Conservation (phyloP, 2,329 filamentous ascomycete genomes). For the Colletotrichum filicis region DNA sequence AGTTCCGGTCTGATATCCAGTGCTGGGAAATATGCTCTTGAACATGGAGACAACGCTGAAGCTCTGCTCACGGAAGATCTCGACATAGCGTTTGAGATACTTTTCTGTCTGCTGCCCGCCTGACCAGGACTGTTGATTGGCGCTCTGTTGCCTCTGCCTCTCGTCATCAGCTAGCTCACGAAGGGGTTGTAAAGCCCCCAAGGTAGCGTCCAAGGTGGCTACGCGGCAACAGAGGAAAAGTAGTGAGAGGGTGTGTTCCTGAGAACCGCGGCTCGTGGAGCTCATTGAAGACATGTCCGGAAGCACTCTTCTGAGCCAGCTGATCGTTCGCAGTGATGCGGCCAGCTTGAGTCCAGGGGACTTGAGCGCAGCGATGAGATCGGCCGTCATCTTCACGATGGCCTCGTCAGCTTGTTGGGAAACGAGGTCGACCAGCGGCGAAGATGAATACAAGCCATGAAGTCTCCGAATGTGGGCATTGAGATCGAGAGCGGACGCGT, state of each 20-base stretch:
- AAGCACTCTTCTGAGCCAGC: constrained; percentile 88
- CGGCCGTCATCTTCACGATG: constrained; percentile 88
- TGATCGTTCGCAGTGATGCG: constrained; percentile 88
- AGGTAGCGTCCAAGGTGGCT: constrained; percentile 80
- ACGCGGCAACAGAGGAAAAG: constrained; percentile 90
- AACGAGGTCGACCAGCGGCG: constrained; percentile 78
- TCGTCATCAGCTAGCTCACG: constrained; percentile 92
- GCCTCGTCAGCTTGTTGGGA: constrained; percentile 82
- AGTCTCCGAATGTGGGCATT: constrained; percentile 93
- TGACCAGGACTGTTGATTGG: constrained; percentile 61
- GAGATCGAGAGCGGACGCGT: constrained; percentile 89
- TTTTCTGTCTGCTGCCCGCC: constrained; percentile 92
- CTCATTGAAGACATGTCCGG: constrained; percentile 70
- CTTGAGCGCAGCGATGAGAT: constrained; percentile 82
- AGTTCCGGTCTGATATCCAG: constrained; percentile 39
- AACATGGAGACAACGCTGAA: constrained; percentile 97
- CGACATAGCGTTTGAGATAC: constrained; percentile 94
- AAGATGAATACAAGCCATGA: constrained; percentile 83
- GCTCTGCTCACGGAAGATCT: constrained; percentile 97
- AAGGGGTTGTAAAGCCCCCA: constrained; percentile 86
- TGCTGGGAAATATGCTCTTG: constrained; percentile 83
- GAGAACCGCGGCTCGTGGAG: constrained; percentile 27
- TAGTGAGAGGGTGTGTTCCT: constrained; percentile 79
- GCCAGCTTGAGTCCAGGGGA: constrained; percentile 86
- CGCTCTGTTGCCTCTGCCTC: constrained; percentile 58